phyloP scores from a whole-genome alignment of 805 yeast genomes.

The Myxozyma sirexii region DNA sequence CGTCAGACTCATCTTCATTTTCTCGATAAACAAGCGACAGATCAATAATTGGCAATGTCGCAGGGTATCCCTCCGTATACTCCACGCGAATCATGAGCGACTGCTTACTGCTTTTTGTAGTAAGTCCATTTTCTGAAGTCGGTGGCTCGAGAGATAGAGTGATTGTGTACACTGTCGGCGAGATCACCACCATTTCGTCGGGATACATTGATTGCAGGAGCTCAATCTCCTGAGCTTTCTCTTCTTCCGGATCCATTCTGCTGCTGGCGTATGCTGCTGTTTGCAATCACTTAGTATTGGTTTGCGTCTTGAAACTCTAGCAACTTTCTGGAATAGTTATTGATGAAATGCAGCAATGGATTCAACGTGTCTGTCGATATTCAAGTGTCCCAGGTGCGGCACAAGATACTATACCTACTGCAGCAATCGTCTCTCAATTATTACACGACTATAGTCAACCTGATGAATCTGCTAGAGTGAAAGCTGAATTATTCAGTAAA shows the following conservation, averaged over 20 bases:
- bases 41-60: constrained; percentile 64
- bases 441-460: too few relatives aligned
- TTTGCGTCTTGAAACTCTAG: too few relatives aligned
- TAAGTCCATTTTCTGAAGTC: constrained; percentile 39
- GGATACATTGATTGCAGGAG: constrained; percentile 91
- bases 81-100: constrained; percentile 57
- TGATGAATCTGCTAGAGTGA: too few relatives aligned
- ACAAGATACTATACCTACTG: too few relatives aligned
- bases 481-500: too few relatives aligned
- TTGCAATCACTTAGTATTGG: too few relatives aligned
- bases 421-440: too few relatives aligned
- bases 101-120: constrained; percentile 46
- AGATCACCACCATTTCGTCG: constrained; percentile 65
- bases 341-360: too few relatives aligned
- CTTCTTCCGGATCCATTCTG: constrained; percentile 74
- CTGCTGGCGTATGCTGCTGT: too few relatives aligned
- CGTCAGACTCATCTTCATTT: constrained; percentile 53
- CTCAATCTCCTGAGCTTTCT: constrained; percentile 87
- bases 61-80: constrained; percentile 83
- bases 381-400: too few relatives aligned
- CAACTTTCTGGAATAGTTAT: too few relatives aligned
- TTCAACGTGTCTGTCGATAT: too few relatives aligned
- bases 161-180: constrained; percentile 58
- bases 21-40: constrained; percentile 44
- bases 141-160: constrained; percentile 67